Base-by-base conservation (phyloP, 306 rosid genomes). In the Acacia confusa region DNA sequence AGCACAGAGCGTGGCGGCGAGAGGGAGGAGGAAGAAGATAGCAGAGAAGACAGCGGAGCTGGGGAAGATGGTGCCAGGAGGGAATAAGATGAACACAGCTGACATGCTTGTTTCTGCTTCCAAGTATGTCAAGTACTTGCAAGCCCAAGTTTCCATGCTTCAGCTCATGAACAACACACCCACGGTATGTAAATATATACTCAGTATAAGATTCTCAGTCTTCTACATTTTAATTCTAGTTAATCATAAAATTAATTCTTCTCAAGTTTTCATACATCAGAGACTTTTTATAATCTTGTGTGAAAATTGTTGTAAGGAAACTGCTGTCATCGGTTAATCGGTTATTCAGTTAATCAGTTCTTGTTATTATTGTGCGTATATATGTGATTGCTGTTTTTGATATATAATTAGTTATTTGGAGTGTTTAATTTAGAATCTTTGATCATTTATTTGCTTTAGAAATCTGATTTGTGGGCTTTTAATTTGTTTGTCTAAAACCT, bases 1-100 rank as follows among this genome's bases (percentile, higher is more conserved):
- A 0, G 57, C 88, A 0, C 99, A 93, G 79, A 93, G 98, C 45
- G 60, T 90, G 0, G 97, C 96, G 0, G 99, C 99, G 0, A 75
- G 99, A 10, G 92, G 92, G 74, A 90, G 98, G 87, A 89, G 99
- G 83, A 93, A 94, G 52, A 93, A 70, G 86, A 92, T 95, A 25
- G 82, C 91, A 1, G 95, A 90, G 75, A 95, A 92, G 82, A 95
- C 96, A 0, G 91, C 82, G 57, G 97, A 93, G 85, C 92, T 95
- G 8, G 97, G 96, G 13, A 94, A 84, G 82, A 78, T 91, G 78
- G 84, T 93, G 14, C 96, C 99, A 0, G 92, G 97, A 15, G 98
- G 94, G 5, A 78, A 55, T 30, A 93, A 89, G 85, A 89, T 95
- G 98, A 95, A 92, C 81, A 90, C 99, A 19, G 99, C 98, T 47